Evolutionary conservation across 2,329 filamentous ascomycete species (phyloP), one percentile per base, ranked within the genome.

Genomic region (Exophiala calicioides): DNA sequence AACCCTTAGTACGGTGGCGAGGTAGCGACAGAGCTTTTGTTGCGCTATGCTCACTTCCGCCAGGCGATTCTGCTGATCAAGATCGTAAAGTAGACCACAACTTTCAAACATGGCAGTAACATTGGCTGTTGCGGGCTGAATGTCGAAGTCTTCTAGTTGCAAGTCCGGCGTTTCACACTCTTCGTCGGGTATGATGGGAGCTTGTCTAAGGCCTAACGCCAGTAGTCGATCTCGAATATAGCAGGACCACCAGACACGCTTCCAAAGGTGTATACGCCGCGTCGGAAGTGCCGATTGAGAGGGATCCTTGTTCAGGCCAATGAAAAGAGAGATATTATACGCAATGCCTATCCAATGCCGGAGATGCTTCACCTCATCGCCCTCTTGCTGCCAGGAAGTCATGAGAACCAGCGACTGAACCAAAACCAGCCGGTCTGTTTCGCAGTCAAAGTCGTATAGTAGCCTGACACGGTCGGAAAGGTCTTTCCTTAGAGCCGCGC

Each of bases 291-390:
- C 84, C 5, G 86, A 89, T 48, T 83, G 85, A 23, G 78, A 78
- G 2, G 89, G 88, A 59, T 95, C 88, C 51, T 90, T 85, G 67
- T 96, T 90, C n/a, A 96, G 76, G 5, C 90, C 90, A 55, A 96
- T 95, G 6, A 90, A 95, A 67, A 95, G 88, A 42, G 89, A 90
- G 35, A 95, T 75, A 10, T 90, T 95, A 50, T 95, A 88, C 31
- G 90, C 90, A 27, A 95, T 88, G n/a, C 90, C 90, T 88, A 95
- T 95, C 90, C 90, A 96, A 65, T 96, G 90, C 86, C 91, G 95
- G 33, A 90, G 95, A 66, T 96, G 91, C 66, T 96, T 96, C 65
- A 95, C 88, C 65, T 96, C 90, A 68, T 96, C 90, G 0, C 90
- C 90, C 5, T 90, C 95, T 68, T 95, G 90, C 65, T 96, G 96